Evolutionary conservation across 2,329 filamentous ascomycete genomes (phyloP).

Genomic region (Pseudogymnoascus sp.): DNA sequence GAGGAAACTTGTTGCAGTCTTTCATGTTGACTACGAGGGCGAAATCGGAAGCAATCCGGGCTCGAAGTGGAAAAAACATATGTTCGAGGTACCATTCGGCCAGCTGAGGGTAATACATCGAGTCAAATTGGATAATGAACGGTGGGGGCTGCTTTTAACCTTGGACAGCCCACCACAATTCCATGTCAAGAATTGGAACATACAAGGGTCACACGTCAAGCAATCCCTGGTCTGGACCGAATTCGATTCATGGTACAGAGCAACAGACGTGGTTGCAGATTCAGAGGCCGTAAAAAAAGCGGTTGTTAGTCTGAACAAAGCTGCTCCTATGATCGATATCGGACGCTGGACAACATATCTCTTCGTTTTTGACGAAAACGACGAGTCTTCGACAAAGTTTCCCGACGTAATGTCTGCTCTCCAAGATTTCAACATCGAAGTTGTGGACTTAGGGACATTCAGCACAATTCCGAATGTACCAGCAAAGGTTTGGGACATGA

Average conservation of each 20-base stretch:
- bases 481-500: constrained; percentile 37
- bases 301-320: constrained; percentile 40
- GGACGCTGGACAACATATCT: constrained; percentile 56
- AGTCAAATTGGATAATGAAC: constrained; percentile 26
- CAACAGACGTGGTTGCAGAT: constrained; percentile 51
- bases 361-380: constrained; percentile 36
- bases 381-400: constrained; percentile 29
- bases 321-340: constrained; percentile 47
- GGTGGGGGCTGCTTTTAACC: constrained; percentile 38
- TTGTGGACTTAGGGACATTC: constrained; percentile 39
- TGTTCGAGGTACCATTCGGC: constrained; percentile 31
- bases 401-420: constrained; percentile 34
- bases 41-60: constrained; percentile 18
- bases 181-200: constrained; percentile 27
- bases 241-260: constrained; percentile 50
- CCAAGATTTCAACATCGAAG: constrained; percentile 61
- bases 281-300: constrained; percentile 29
- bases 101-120: constrained; percentile 39
- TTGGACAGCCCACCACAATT: constrained; percentile 38
- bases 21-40: constrained; percentile 28
- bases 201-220: constrained; percentile 34
- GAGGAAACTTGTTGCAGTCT: constrained; percentile 35
- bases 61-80: constrained; percentile 21
- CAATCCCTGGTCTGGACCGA: constrained; percentile 43
- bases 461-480: constrained; percentile 29